Percentiles rank a stretch among this genome's conserved stretches.
Evolutionary conservation across 495 filamentous ascomycete species (phyloP).

Genomic region (Acidomyces sp.): DNA sequence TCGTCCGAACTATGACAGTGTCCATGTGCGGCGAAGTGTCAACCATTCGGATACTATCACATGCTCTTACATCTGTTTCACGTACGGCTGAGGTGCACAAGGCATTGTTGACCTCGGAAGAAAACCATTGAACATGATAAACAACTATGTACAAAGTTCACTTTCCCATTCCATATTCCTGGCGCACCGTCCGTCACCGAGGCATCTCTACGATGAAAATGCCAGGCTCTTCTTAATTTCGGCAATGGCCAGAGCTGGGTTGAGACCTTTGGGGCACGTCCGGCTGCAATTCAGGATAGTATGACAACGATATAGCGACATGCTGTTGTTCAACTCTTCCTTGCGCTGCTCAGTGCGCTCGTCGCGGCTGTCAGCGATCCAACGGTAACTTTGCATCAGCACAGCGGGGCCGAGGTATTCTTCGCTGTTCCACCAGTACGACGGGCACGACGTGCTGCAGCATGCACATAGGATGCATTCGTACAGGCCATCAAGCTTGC

Average conservation of each 20-base stretch:
- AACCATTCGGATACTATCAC: too few relatives aligned
- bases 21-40: too few relatives aligned
- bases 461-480: constrained; percentile 99
- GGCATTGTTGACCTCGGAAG: too few relatives aligned
- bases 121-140: too few relatives aligned
- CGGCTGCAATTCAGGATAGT: constrained; percentile 96
- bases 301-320: constrained; percentile 97
- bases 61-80: too few relatives aligned
- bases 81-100: too few relatives aligned
- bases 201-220: too few relatives aligned
- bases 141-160: too few relatives aligned
- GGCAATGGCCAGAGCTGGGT: constrained; percentile 86
- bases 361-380: constrained; percentile 86
- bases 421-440: constrained; percentile 99
- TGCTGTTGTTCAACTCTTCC: constrained; percentile 87
- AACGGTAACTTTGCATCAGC: constrained; percentile 91
- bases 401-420: constrained; percentile 96
- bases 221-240: constrained; percentile 98
- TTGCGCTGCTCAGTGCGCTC: constrained; percentile 76
- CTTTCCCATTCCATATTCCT: too few relatives aligned
- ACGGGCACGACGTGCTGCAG: constrained; percentile 95
- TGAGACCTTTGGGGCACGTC: constrained; percentile 96
- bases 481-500: constrained; percentile 95
- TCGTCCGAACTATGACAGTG: too few relatives aligned
- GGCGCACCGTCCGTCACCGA: too few relatives aligned